Evolutionary conservation across 768 basidiomycete genomes (phyloP), one percentile per base, ranked within the genome.

Genomic region (Phanerodontia chrysosporium): DNA sequence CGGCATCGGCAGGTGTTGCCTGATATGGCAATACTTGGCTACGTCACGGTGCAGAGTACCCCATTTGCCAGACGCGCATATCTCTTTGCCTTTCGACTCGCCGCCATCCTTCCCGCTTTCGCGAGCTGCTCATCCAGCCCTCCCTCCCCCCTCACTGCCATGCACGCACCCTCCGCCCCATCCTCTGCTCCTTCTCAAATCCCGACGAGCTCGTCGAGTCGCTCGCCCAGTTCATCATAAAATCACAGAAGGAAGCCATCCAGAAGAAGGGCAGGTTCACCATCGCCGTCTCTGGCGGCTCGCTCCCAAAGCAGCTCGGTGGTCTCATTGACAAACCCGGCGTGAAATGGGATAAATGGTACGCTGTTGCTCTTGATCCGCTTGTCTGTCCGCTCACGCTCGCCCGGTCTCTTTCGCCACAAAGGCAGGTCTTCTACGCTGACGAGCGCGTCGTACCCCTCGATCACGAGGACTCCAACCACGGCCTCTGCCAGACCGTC

Each of bases 291-390:
- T 96, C 94, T 3, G 97, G 97, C 12, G 96, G 97, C 8, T 92
- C 90, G 1, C 81, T 98, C 39, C 95, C 96, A 27, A 85, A 84
- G 66, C 81, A 90, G 73, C 84, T 99, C 65, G 78, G 74, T 51
- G 86, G 83, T 2, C 85, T 97, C 64, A 80, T 89, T 63, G 75
- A 67, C 51, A 76, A 87, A 64, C 73, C 80, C 2, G 80, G 79
- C 36, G 82, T 93, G 18, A 89, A 87, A 72, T 99, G 97, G 96
- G 86, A 95, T 69, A 91, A 92, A 72, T 99, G 97, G 96, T 93
- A 65, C 59, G 80, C 76, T 35, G 7, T 12, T 21, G 35, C 56
- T 45, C 28, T 48, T 39, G 45, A 32, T 13, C 16, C 49, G 29
- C 14, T 3, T 30, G 42, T 55, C 18, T 14, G 14, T 25, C 16